A percentile compares a stretch with the other conserved stretches of the same genome.
Evolutionary conservation across 352 stramenopile species (phyloP).

Genomic region (Globisporangium polare): DNA sequence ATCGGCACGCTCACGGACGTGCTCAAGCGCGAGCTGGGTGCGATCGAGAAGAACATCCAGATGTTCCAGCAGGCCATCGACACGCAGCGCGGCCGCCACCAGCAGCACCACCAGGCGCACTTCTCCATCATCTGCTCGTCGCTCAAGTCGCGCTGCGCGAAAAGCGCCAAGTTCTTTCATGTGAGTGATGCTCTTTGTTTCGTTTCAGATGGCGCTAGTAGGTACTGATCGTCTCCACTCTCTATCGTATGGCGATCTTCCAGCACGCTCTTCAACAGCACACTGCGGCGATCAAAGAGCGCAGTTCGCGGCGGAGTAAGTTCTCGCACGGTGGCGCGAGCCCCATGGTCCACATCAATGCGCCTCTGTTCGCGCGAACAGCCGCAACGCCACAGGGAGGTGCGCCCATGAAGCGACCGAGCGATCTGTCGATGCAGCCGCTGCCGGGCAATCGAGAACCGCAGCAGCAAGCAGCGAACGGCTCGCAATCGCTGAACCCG

Average conservation of each 20-base stretch:
- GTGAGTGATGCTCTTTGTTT: conserved; percentile 23
- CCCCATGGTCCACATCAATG: conserved; percentile 77
- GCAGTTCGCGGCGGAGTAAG: conserved; percentile 72
- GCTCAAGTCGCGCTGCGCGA: conserved; percentile 76
- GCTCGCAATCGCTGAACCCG: conserved; percentile 9
- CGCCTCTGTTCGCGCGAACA: conserved; percentile 67
- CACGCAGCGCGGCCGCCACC: conserved; percentile 40
- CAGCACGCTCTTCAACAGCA: conserved; percentile 66
- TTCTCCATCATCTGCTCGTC: conserved; percentile 77
- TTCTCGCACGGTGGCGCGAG: conserved; percentile 72
- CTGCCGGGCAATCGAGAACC: conserved; percentile 16
- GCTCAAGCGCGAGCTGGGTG: conserved; percentile 69
- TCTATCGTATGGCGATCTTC: conserved; percentile 3
- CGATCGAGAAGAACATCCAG: conserved; percentile 61
- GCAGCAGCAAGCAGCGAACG: neutral
- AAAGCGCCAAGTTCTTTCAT: conserved; percentile 78
- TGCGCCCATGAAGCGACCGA: conserved; percentile 18
- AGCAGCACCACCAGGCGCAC: conserved; percentile 77
- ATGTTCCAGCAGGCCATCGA: conserved; percentile 60
- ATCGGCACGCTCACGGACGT: conserved; percentile 77
- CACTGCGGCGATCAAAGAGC: conserved; percentile 64
- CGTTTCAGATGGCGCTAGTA: neutral
- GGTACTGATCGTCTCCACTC: too few relatives aligned
- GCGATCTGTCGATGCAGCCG: conserved; percentile 20
- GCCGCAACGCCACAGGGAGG: conserved; percentile 14